These are phyloP conservation scores for Trichoderma virens DNA, from an alignment of 495 filamentous ascomycete species.

Conservation along the genomic window DNA sequence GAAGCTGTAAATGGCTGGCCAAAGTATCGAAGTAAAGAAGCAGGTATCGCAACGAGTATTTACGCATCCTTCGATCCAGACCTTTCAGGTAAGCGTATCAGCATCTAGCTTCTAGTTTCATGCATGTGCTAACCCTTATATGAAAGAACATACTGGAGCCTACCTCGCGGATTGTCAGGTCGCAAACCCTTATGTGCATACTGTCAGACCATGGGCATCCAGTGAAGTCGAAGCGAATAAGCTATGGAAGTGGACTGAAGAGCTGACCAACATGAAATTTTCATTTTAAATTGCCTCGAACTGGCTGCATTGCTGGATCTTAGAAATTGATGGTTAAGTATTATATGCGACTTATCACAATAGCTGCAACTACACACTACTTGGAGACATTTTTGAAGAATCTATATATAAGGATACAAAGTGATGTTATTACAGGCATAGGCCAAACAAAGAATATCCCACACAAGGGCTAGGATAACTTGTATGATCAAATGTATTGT, in stretches of 20 bases:
- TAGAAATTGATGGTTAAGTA: too few relatives aligned
- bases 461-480: too few relatives aligned
- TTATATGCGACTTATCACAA: too few relatives aligned
- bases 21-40: neutral
- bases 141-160: conserved; percentile 11
- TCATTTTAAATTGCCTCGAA: neutral
- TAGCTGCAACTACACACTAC: too few relatives aligned
- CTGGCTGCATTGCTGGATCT: too few relatives aligned
- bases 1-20: conserved; percentile 6
- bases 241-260: conserved; percentile 13
- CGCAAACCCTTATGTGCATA: conserved; percentile 13
- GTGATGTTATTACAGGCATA: too few relatives aligned
- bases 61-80: neutral
- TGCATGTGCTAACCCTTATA: neutral
- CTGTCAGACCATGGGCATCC: conserved; percentile 15
- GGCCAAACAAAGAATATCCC: too few relatives aligned
- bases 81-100: neutral
- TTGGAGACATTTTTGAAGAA: too few relatives aligned
- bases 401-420: too few relatives aligned
- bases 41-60: neutral
- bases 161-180: conserved; percentile 14
- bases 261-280: neutral
- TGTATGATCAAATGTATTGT: too few relatives aligned
- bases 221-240: conserved; percentile 14
- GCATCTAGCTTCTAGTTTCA: neutral